Conservation (phyloP, 441 rosid species). For the Eruca vesicaria region DNA sequence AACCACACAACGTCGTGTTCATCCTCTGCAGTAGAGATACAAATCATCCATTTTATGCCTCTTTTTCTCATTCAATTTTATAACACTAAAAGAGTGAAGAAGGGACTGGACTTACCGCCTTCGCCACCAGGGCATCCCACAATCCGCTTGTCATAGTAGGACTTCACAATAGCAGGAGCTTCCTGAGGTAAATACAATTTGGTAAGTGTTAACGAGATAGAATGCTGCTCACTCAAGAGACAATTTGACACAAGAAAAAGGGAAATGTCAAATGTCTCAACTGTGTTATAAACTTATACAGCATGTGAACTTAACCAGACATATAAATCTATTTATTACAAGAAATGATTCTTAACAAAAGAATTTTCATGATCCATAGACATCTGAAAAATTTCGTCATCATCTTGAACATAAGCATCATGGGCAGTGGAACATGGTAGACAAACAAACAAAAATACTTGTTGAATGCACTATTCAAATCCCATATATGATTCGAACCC, state of each 20-base stretch:
- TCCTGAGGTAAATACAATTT: constrained; percentile 33
- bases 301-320: not conserved
- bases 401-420: not conserved
- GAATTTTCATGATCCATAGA: not conserved
- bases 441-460: not conserved
- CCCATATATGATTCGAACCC: not conserved
- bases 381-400: not conserved
- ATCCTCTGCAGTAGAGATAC: constrained; percentile 56
- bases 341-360: not conserved
- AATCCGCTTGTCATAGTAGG: constrained; percentile 50
- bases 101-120: constrained; percentile 39
- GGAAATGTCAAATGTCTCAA: not conserved
- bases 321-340: not conserved
- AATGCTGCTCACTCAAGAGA: not conserved
- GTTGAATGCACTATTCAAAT: not conserved
- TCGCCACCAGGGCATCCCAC: constrained; percentile 60
- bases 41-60: not conserved
- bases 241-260: not conserved
- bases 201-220: not conserved
- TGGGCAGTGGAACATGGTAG: not conserved
- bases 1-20: constrained; percentile 99
- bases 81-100: not conserved
- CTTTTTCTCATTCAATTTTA: not conserved
- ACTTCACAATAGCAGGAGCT: constrained; percentile 48
- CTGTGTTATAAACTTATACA: not conserved